These are phyloP conservation scores for Plasmodium malariae DNA, from an alignment of 169 alveolate genomes.

Conservation along the genomic window DNA sequence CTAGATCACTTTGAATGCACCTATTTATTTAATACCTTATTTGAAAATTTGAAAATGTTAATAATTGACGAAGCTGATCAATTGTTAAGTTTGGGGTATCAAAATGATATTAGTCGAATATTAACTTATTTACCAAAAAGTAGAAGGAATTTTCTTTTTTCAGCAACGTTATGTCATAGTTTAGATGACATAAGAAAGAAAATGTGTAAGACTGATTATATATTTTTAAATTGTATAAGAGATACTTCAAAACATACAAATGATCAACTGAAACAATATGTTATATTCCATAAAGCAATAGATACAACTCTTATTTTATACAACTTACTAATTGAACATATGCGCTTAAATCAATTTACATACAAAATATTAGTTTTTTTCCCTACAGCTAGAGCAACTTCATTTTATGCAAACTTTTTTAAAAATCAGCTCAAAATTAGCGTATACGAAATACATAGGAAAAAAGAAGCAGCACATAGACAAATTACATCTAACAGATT, in stretches of 20 bases:
- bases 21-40: constrained; percentile 91
- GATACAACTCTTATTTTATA: constrained; percentile 78
- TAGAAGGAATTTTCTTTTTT: constrained; percentile 77
- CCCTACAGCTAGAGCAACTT: constrained; percentile 81
- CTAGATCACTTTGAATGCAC: constrained; percentile 95
- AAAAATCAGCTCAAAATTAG: constrained; percentile 79
- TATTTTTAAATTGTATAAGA: constrained; percentile 63
- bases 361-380: constrained; percentile 80
- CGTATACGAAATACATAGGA: constrained; percentile 79
- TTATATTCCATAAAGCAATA: constrained; percentile 75
- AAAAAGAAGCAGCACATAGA: constrained; percentile 77
- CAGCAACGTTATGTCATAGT: constrained; percentile 78
- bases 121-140: constrained; percentile 77
- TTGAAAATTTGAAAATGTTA: constrained; percentile 90
- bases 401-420: constrained; percentile 79
- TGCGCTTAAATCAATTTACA: constrained; percentile 71
- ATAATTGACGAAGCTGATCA: constrained; percentile 97
- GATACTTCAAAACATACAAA: constrained; percentile 72
- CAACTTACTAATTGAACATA: constrained; percentile 76
- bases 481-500: constrained; percentile 77
- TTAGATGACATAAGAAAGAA: constrained; percentile 61
- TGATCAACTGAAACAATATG: constrained; percentile 77
- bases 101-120: constrained; percentile 67
- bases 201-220: constrained; percentile 65
- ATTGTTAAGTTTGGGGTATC: constrained; percentile 74